Evolutionary conservation across 345 rosid genomes (phyloP).

Genomic region (Camelina hispida): DNA sequence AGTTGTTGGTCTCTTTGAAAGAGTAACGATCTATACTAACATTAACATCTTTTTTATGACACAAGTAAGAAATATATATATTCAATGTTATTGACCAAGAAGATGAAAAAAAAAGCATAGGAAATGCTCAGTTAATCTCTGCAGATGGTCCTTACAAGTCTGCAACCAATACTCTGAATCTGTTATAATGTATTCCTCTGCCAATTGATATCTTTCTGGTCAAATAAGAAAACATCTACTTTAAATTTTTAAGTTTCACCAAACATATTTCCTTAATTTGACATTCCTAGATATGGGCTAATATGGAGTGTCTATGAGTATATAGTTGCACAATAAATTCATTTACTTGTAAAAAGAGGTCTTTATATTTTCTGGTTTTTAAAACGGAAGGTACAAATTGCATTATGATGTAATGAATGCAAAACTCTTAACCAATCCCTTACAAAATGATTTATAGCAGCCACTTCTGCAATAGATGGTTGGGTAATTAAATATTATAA

Average conservation of each 20-base stretch:
- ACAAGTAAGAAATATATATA: background rate
- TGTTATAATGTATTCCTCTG: conserved; percentile 33
- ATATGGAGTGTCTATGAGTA: background rate
- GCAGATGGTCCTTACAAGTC: conserved; percentile 38
- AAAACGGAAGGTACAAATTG: background rate
- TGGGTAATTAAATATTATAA: background rate
- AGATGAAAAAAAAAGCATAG: background rate
- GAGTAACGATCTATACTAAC: background rate
- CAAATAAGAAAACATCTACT: conserved; percentile 27
- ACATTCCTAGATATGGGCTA: background rate
- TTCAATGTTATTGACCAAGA: conserved; percentile 30
- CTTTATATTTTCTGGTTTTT: background rate
- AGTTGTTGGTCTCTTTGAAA: conserved; percentile 20
- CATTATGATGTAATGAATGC: background rate
- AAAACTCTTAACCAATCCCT: background rate
- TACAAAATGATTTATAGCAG: conserved; percentile 1
- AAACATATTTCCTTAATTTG: background rate
- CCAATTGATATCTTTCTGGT: conserved; percentile 28
- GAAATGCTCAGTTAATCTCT: conserved; percentile 22
- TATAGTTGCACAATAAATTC: background rate
- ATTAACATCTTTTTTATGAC: conserved; percentile 4
- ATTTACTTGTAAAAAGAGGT: background rate
- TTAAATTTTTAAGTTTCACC: conserved; percentile 19
- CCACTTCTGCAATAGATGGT: conserved; percentile 7
- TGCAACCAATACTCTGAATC: conserved; percentile 25